Evolutionary conservation across 2,329 filamentous ascomycete species (phyloP).

Genomic region (Aspergillus nomiae): DNA sequence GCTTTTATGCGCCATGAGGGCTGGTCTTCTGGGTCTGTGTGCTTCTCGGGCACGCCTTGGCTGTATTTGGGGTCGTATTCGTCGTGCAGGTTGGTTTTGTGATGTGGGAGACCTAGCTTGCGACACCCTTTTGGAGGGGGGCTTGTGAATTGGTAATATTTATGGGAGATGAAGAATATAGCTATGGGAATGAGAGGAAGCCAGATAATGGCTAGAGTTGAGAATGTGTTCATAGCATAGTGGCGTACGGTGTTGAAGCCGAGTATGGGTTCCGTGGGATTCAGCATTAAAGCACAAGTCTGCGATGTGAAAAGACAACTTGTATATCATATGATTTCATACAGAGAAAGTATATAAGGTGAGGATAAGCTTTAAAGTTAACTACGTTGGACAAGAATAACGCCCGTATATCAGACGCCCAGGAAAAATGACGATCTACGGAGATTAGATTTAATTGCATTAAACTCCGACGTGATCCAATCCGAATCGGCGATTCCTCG

Average conservation of each 20-base stretch:
- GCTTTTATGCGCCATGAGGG: conserved; percentile 62
- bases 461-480: not conserved
- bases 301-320: not conserved
- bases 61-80: conserved; percentile 57
- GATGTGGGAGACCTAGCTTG: conserved; percentile 51
- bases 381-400: not conserved
- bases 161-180: conserved; percentile 8
- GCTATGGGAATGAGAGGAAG: not conserved
- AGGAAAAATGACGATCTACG: conserved; percentile 5
- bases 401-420: not conserved
- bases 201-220: conserved; percentile 1
- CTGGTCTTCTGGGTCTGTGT: conserved; percentile 34
- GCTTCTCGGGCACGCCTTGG: conserved; percentile 32
- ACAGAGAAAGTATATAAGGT: not conserved
- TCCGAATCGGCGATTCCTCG: not conserved
- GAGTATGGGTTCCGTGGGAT: not conserved
- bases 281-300: not conserved
- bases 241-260: not conserved
- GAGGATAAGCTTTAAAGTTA: not conserved
- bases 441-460: not conserved
- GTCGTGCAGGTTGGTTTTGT: conserved; percentile 56
- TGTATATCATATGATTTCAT: not conserved
- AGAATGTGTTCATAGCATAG: not conserved
- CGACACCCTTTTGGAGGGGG: conserved; percentile 50
- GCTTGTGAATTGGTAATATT: conserved; percentile 5